These are phyloP conservation scores for Misopates orontium DNA, from an alignment of 257 asterid genomes.

Conservation along the genomic window DNA sequence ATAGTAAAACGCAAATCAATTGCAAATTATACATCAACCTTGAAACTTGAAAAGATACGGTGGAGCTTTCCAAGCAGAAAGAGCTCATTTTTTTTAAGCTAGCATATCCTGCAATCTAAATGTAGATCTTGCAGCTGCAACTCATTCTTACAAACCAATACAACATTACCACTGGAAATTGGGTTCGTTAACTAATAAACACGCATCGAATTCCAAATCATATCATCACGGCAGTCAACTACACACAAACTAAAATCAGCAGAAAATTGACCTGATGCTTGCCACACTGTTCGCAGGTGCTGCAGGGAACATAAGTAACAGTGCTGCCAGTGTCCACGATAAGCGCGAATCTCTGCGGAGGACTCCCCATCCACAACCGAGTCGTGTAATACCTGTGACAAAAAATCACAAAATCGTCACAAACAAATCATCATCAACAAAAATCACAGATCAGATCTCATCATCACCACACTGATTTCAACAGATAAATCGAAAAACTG, in stretches of 20 bases:
- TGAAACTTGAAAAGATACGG: not conserved
- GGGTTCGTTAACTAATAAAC: not conserved
- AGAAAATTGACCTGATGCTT: constrained; percentile 65
- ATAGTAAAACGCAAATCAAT: constrained; percentile 9
- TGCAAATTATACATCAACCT: constrained; percentile 1
- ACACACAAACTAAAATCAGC: not conserved
- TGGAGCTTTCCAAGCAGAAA: too few relatives aligned
- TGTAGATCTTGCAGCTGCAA: too few relatives aligned
- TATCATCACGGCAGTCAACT: not conserved
- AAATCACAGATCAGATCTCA: constrained; percentile 35
- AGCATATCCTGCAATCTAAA: too few relatives aligned
- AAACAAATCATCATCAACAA: too few relatives aligned
- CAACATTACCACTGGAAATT: not conserved
- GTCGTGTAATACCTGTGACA: constrained; percentile 84
- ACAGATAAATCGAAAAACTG: not conserved
- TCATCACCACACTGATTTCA: not conserved
- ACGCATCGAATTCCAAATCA: not conserved
- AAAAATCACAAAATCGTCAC: too few relatives aligned
- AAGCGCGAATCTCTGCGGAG: constrained; percentile 88
- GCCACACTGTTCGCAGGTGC: constrained; percentile 89
- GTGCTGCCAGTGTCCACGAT: constrained; percentile 98
- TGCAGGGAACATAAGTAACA: constrained; percentile 94
- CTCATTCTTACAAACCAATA: not conserved
- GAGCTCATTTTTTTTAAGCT: too few relatives aligned
- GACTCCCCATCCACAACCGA: constrained; percentile 91